Conservation (phyloP, 2,329 filamentous ascomycete genomes). For the Monilinia fructicola region DNA sequence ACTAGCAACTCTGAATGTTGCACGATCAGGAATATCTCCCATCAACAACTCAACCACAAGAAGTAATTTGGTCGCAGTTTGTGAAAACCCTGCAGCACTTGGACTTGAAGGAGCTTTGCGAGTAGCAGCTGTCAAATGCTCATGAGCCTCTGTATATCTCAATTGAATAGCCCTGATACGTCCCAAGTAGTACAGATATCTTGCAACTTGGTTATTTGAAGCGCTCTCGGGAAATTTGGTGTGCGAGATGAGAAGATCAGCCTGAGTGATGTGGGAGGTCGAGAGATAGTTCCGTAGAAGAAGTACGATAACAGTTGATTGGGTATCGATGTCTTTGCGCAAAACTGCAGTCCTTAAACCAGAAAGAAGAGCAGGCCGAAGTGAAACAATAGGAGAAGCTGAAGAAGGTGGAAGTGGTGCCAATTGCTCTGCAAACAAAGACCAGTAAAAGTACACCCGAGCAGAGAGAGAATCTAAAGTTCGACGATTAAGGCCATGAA, state of each 20-base stretch:
- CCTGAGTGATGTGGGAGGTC: conserved; percentile 95
- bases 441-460: conserved; percentile 98
- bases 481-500: conserved; percentile 86
- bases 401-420: conserved; percentile 84
- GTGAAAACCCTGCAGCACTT: conserved; percentile 90
- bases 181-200: conserved; percentile 95
- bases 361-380: conserved; percentile 81
- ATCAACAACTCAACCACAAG: conserved; percentile 95
- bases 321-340: conserved; percentile 95
- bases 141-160: conserved; percentile 94
- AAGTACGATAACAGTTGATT: conserved; percentile 91
- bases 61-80: conserved; percentile 93
- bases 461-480: conserved; percentile 92
- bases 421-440: conserved; percentile 90
- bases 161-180: conserved; percentile 95
- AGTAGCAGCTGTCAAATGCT: conserved; percentile 88
- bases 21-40: conserved; percentile 96
- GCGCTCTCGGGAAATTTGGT: conserved; percentile 93
- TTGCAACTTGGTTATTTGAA: conserved; percentile 95
- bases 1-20: conserved; percentile 85
- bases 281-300: conserved; percentile 93
- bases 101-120: conserved; percentile 90
- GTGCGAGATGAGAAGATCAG: conserved; percentile 91
- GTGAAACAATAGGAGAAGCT: conserved; percentile 80
- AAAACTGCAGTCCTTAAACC: conserved; percentile 93